Evolutionary conservation across 1,284 basidiomycete genomes (phyloP), one percentile per base, ranked within the genome.

Genomic region (Ustanciosporium gigantosporum): DNA sequence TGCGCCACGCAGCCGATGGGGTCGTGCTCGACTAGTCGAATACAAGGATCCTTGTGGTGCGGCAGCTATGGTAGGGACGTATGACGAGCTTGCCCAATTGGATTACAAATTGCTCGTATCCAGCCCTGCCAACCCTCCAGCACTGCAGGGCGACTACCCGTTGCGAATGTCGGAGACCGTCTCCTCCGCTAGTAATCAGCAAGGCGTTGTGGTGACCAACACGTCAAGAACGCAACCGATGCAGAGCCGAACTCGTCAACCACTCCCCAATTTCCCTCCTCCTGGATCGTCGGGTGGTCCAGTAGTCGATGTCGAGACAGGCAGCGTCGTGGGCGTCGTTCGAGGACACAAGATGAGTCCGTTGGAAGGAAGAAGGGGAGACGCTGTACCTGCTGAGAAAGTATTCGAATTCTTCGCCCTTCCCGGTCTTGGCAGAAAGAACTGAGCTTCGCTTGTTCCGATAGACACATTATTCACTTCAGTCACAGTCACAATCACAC

Each of bases 231-330:
- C 24, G 3, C 24, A 31, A 17, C 25, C 46, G 34, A 35, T 52
- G 37, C 44, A 45, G 19, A 47, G 43, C 20, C 41, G 41, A 32
- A 49, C 55, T 8, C 40, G 61, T 11, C 50, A 43, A 24, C 56
- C 61, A 14, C 41, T 69, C 19, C 57, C 76, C 20, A 59, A 65
- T 20, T 76, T 84, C 5, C 87, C 87, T 8, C 84, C 84, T 0
- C 82, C 83, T 1, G 87, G 87, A 9, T 87, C 86, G 17, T 87
- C 85, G 38, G 87, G 87, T 7, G 87, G 87, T 0, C 86, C 87
- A 0, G 84, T 88, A 44, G 81, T 88, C 3, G 85, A 87, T 49
- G 81, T 83, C 44, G 81, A 84, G 62, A 83, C 80, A 27, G 87
- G 86, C 2, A 83, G 85, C 1, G 86, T 88, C 2, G 82, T 88